These are phyloP conservation scores for Periconia sp. DNA, from an alignment of 2,329 filamentous ascomycete genomes.

Conservation along the genomic window DNA sequence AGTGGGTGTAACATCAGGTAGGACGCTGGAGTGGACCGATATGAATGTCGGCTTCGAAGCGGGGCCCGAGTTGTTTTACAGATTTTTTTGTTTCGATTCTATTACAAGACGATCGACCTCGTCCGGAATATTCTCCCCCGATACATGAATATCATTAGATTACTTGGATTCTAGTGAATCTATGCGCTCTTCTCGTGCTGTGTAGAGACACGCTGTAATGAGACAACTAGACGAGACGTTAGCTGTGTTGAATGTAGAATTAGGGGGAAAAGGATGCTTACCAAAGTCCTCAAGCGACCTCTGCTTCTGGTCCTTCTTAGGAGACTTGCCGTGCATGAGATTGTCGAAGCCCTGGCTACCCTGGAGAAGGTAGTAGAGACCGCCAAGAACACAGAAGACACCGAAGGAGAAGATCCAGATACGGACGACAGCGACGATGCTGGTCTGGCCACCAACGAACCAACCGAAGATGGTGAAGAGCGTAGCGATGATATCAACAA, in stretches of 20 bases:
- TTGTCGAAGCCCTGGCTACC: slow-evolving; percentile 85
- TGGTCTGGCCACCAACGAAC: slow-evolving; percentile 74
- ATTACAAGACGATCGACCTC: slow-evolving; percentile 11
- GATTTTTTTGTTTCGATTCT: slow-evolving; percentile 16
- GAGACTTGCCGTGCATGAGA: slow-evolving; percentile 88
- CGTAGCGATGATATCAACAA: slow-evolving; percentile 84
- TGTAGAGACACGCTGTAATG: slow-evolving; percentile 86
- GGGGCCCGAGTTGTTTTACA: slow-evolving; percentile 8
- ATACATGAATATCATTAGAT: slow-evolving; percentile 22
- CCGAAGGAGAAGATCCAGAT: slow-evolving; percentile 93
- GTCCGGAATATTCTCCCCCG: slow-evolving; percentile 1
- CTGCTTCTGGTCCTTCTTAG: slow-evolving; percentile 82
- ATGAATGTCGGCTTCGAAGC: neutral
- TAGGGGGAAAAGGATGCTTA: slow-evolving; percentile 56
- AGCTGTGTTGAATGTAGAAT: slow-evolving; percentile 44
- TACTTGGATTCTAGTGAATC: slow-evolving; percentile 23
- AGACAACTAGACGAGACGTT: slow-evolving; percentile 71
- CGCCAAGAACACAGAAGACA: slow-evolving; percentile 83
- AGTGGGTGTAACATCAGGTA: slow-evolving; percentile 13
- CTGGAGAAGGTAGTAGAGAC: slow-evolving; percentile 79
- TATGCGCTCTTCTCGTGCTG: slow-evolving; percentile 90
- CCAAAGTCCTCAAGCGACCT: slow-evolving; percentile 87
- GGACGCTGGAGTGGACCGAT: slow-evolving; percentile 1
- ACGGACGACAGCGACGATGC: slow-evolving; percentile 83
- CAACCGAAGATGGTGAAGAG: slow-evolving; percentile 86